Percentiles rank a stretch among this genome's conserved stretches.
phyloP scores from a whole-genome alignment of 2,329 filamentous ascomycete species.

The Didymella exigua region DNA sequence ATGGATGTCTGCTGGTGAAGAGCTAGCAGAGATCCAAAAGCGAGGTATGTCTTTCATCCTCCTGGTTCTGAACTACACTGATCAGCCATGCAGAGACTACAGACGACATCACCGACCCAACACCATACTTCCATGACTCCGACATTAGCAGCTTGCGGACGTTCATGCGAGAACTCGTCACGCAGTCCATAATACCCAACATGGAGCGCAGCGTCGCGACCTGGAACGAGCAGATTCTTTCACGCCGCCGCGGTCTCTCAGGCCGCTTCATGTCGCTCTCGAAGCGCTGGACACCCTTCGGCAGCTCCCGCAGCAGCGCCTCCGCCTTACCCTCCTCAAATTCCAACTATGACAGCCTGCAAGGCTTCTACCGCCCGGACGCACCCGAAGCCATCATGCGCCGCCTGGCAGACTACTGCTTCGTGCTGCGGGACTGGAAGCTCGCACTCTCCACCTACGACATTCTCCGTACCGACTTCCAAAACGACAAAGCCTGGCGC shows the following conservation, averaged over 20 bases:
- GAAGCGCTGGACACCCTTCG: conserved; percentile 86
- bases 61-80: conserved; percentile 17
- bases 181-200: conserved; percentile 89
- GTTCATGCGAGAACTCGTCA: conserved; percentile 93
- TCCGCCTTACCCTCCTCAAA: conserved; percentile 55
- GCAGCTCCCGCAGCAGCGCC: conserved; percentile 65
- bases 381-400: conserved; percentile 88
- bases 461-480: conserved; percentile 83
- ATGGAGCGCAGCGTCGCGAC: conserved; percentile 92
- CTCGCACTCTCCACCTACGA: conserved; percentile 91
- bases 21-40: conserved; percentile 73
- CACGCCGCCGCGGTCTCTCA: conserved; percentile 82
- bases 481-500: conserved; percentile 95
- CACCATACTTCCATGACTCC: conserved; percentile 85
- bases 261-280: conserved; percentile 95
- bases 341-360: conserved; percentile 77
- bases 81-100: conserved; percentile 59
- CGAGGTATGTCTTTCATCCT: conserved; percentile 54
- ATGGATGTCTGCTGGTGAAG: conserved; percentile 88
- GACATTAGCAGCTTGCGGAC: conserved; percentile 87
- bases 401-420: conserved; percentile 91
- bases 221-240: conserved; percentile 98
- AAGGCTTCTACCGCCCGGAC: conserved; percentile 84
- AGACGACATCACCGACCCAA: conserved; percentile 73
- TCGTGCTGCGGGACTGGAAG: conserved; percentile 97